Percentiles rank a stretch among this genome's conserved stretches.
Evolutionary conservation across 2,329 filamentous ascomycete genomes (phyloP).

Genomic region (Fusarium domesticum): DNA sequence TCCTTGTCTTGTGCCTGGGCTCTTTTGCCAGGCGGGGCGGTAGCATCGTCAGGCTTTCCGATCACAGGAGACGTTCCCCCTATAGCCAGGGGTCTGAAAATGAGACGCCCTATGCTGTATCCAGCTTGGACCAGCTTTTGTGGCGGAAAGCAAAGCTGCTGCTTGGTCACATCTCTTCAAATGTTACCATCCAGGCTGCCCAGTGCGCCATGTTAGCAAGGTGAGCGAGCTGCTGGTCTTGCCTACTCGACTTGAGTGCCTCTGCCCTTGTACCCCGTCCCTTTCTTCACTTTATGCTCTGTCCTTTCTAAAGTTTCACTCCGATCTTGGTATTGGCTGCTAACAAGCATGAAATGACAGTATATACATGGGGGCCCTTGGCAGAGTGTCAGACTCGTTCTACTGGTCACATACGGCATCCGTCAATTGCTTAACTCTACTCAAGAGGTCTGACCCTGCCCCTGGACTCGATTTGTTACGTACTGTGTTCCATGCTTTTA

Average conservation of each 20-base stretch:
- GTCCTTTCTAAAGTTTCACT: too few species aligned
- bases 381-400: constrained; percentile 24
- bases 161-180: constrained; percentile 18
- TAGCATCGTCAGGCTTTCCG: too few species aligned
- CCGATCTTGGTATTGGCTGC: background rate
- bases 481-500: background rate
- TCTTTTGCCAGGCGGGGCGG: too few species aligned
- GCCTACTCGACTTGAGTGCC: too few species aligned
- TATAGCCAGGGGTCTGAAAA: background rate
- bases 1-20: constrained; percentile 9
- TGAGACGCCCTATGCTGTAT: background rate
- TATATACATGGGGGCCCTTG: constrained; percentile 26
- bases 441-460: constrained; percentile 5
- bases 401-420: constrained; percentile 28
- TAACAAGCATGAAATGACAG: constrained; percentile 5
- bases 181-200: constrained; percentile 22
- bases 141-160: constrained; percentile 26
- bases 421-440: constrained; percentile 29
- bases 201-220: constrained; percentile 32
- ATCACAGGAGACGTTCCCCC: background rate
- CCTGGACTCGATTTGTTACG: too few species aligned
- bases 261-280: too few species aligned
- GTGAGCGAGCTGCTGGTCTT: constrained; percentile 16
- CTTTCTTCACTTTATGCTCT: too few species aligned
- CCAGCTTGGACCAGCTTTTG: too few species aligned